Conservation (phyloP, 1,284 basidiomycete genomes). For the Chiua sp. region DNA sequence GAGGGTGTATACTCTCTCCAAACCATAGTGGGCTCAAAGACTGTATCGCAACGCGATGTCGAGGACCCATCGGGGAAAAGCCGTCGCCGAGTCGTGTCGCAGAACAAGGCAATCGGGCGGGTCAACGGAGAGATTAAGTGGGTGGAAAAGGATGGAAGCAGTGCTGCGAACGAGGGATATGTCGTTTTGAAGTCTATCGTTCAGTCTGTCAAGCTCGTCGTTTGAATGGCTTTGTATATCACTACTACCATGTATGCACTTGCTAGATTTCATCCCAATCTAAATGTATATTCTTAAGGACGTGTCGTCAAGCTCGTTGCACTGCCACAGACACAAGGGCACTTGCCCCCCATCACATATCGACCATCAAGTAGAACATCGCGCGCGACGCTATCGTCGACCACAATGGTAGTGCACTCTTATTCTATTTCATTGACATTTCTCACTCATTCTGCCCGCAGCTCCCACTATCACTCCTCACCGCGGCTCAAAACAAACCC, state of each 20-base stretch:
- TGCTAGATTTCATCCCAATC: not conserved
- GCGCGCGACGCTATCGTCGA: constrained; percentile 8
- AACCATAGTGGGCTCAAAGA: constrained; percentile 25
- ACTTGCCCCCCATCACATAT: constrained; percentile 4
- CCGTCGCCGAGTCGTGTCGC: constrained; percentile 36
- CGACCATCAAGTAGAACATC: constrained; percentile 8
- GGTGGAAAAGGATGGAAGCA: constrained; percentile 27
- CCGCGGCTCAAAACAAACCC: constrained; percentile 88
- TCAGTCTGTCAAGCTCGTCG: constrained; percentile 17
- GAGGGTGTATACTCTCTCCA: constrained; percentile 49
- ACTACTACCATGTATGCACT: not conserved
- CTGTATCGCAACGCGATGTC: constrained; percentile 25
- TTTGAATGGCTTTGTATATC: constrained; percentile 22
- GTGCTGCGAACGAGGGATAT: constrained; percentile 18
- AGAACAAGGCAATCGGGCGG: constrained; percentile 1
- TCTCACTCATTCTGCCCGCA: constrained; percentile 28
- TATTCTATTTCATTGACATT: not conserved
- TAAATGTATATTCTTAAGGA: too few species aligned
- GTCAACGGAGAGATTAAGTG: constrained; percentile 29
- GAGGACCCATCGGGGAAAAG: constrained; percentile 47
- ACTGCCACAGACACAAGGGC: constrained; percentile 27
- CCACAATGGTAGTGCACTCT: constrained; percentile 29
- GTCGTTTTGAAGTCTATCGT: constrained; percentile 25
- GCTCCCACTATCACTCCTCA: constrained; percentile 77
- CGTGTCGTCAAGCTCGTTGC: constrained; percentile 11